Base-by-base conservation (phyloP, 805 yeast genomes). In the Wickerhamiella azymoides region DNA sequence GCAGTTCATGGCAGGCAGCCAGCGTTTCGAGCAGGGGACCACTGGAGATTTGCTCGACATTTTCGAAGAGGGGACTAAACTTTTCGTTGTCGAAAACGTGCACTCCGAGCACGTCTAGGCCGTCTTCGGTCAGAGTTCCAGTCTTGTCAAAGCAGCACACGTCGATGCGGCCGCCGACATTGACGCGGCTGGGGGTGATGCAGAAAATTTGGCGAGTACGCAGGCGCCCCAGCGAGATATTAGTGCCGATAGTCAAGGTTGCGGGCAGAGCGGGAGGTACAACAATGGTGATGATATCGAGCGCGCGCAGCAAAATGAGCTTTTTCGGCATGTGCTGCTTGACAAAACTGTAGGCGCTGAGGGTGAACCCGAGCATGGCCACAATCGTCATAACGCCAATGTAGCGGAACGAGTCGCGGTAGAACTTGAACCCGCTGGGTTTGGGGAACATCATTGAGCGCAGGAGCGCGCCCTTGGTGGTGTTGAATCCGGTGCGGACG, bases 181-280 rank as follows among this genome's bases (percentile, higher is more conserved):
- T 92, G 40, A 93, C 92, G 49, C 95, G 73, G 1, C 92, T 84
- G 2, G 99, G 98, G 1, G 96, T 77, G 47, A 89, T 89, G 62
- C 98, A 92, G 55, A 79, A 92, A 1, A 93, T 79, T 36, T 73
- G 67, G 49, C 74, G 73, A 49, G 71, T 64, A 50, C 84, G 77
- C 50, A 92, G 67, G 50, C 97, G 70, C 26, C 77, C 69, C 21
- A 92, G 64, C 0, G 98, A 94, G 67, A 92, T 88, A 52, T 89
- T 84, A 0, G 96, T 88, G 16, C 98, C 99, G 49, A 92, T 89
- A 0, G 98, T 86, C 50, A 92, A 67, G 0, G 99, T 92, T 0
- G 98, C 98, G 0, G 99, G 99, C 39, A 92, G 70, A 0, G 98
- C 98, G 1, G 99, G 99, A 1, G 99, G 99, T 1, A 92, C 96